Evolutionary conservation across 2,329 filamentous ascomycete genomes (phyloP).

Genomic region (Aspergillus fischeri): DNA sequence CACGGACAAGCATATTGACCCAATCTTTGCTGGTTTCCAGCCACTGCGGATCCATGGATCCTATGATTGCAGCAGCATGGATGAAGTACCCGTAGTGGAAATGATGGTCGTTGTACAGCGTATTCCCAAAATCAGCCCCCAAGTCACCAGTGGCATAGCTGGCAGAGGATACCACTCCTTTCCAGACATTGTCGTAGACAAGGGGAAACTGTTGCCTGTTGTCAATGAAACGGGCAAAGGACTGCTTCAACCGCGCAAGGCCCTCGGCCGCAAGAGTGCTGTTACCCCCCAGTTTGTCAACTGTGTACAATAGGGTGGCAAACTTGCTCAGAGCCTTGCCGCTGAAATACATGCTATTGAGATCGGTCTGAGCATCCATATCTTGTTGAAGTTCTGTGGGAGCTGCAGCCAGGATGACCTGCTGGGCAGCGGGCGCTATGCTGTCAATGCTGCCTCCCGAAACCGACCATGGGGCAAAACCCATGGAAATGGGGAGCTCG

Average conservation of each 20-base stretch:
- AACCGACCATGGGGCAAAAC: slow-evolving; percentile 74
- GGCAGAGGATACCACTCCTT: slow-evolving; percentile 72
- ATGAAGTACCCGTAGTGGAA: slow-evolving; percentile 80
- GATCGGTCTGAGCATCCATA: slow-evolving; percentile 67
- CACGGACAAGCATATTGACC: slow-evolving; percentile 79
- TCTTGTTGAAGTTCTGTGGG: slow-evolving; percentile 71
- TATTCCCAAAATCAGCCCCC: slow-evolving; percentile 83
- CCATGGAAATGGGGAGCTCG: slow-evolving; percentile 67
- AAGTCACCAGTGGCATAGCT: slow-evolving; percentile 65
- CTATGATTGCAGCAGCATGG: slow-evolving; percentile 78
- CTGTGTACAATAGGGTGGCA: slow-evolving; percentile 62
- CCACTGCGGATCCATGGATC: slow-evolving; percentile 72
- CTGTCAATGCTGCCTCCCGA: slow-evolving; percentile 32
- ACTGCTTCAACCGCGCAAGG: slow-evolving; percentile 59
- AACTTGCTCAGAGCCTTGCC: slow-evolving; percentile 83
- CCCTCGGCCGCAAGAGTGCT: slow-evolving; percentile 53
- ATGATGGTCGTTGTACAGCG: slow-evolving; percentile 64
- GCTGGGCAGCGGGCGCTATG: slow-evolving; percentile 50
- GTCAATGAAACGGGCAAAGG: slow-evolving; percentile 61
- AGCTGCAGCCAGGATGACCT: slow-evolving; percentile 59
- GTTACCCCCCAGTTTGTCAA: slow-evolving; percentile 61
- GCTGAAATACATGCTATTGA: slow-evolving; percentile 88
- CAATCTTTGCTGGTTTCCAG: slow-evolving; percentile 68
- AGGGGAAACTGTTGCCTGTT: slow-evolving; percentile 64
- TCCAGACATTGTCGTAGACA: slow-evolving; percentile 62